Conservation (phyloP, 768 basidiomycete genomes). For the Pleurotus platypus region DNA sequence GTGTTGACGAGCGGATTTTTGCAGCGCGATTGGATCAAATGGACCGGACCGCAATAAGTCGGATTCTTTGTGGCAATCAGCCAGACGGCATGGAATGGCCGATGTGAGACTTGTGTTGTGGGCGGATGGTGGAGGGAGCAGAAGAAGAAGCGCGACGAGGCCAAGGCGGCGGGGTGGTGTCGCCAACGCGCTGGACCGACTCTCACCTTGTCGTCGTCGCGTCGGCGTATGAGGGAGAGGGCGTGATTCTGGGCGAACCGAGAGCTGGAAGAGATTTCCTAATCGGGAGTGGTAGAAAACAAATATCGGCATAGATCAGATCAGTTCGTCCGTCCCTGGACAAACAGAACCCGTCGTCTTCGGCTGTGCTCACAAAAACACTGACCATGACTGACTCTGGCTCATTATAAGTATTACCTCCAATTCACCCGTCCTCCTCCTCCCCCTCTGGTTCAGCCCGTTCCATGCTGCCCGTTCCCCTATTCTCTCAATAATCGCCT, state of each 20-base stretch:
- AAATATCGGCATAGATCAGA: slow-evolving; percentile 8
- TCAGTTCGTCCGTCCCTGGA: slow-evolving; percentile 6
- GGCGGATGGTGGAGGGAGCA: not conserved
- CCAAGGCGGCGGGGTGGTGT: too few species aligned
- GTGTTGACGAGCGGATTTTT: not conserved
- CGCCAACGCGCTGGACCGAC: too few species aligned
- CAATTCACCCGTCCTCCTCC: slow-evolving; percentile 16
- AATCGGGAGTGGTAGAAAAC: slow-evolving; percentile 2
- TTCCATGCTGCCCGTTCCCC: slow-evolving; percentile 20
- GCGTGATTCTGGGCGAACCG: not conserved
- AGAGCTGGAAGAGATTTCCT: not conserved
- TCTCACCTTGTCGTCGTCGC: not conserved
- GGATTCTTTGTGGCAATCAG: slow-evolving; percentile 10
- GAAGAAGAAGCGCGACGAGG: not conserved
- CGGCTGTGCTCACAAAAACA: slow-evolving; percentile 9
- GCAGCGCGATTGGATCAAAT: not conserved
- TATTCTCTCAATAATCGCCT: slow-evolving; percentile 15
- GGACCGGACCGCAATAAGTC: slow-evolving; percentile 2
- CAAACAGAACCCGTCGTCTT: slow-evolving; percentile 10
- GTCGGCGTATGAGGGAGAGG: slow-evolving; percentile 3
- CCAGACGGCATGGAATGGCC: slow-evolving; percentile 18
- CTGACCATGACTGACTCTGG: slow-evolving; percentile 4
- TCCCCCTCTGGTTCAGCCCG: slow-evolving; percentile 19
- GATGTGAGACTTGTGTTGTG: slow-evolving; percentile 13
- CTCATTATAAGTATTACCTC: slow-evolving; percentile 9